Base-by-base conservation (phyloP, 345 rosid species). In the Aurinia saxatilis region DNA sequence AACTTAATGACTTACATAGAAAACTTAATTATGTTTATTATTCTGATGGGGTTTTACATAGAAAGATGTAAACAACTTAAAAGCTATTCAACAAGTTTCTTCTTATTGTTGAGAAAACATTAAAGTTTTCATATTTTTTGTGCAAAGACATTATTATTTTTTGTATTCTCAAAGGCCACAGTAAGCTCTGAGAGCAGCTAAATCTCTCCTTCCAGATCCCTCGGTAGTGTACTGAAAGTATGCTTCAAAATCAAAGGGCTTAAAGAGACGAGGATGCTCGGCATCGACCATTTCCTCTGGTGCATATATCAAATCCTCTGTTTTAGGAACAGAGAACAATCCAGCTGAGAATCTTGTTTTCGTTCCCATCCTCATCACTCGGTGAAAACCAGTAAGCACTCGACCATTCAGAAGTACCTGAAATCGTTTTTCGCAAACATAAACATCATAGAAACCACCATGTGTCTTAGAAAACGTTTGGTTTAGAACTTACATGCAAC, bases 321-420 rank as follows among this genome's bases (percentile, higher is more conserved):
- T 61, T 33, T 44, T 59, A 0, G 69, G 58, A 44, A 60, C 16
- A 34, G 73, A 60, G 60, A 75, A 75, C 19, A 79, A 18, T 15
- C 66, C 68, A 29, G 29, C 42, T 4, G 78, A 72, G 59, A 68
- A 48, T 64, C 80, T 76, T 2, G 68, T 23, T 41, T 66, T 60
- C 1, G 30, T 50, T 51, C 76, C 82, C 44, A 19, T 14, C 78
- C 78, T 62, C 54, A 62, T 63, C 12, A 75, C 82, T 11, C 80
- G 65, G 25, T 79, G 80, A 13, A 30, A 16, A 7, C 73, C 58
- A 0, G 74, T 27, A n/a, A 36, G 57, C 10, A 75, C 21, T 16
- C 80, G 30, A 40, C 71, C 78, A 25, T 79, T 79, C 11, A 57
- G 8, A 59, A 75, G 59, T 5, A 70, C 79, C 77, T 78, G 49